Evolutionary conservation across 106 monocot genomes (phyloP), one percentile per base, ranked within the genome.

Genomic region (Acorus gramineus): DNA sequence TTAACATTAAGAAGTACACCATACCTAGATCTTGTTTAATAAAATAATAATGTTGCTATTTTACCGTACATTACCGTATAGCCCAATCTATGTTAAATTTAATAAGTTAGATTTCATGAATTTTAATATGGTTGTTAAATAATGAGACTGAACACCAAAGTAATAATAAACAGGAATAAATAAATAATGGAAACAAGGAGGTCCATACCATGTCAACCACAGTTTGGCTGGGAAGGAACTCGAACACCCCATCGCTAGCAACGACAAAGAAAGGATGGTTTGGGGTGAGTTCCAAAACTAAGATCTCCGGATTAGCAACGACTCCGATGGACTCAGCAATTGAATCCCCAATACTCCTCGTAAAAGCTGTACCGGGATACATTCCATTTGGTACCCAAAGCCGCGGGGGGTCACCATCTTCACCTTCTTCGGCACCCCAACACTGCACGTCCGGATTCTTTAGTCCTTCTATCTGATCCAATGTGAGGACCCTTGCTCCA

Each of bases 221-320:
- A 59, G 87, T 58, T 75, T 96, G 87, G 74, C 96, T 96, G 14
- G 96, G 83, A 8, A 96, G 80, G 72, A 96, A 96, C 71, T 96
- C 96, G 65, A 96, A 96, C 9, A 96, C 96, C 49, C 96, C 96
- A 82, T 96, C 96, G 68, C 96, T 96, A 55, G 96, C 96, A 66
- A 96, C 62, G 44, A 96, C 87, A 74, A 96, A 91, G 66, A 96
- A 96, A 8, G 78, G 82, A 67, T 96, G 82, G 60, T 83, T 69
- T 11, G 70, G 68, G 55, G 77, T 90, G 52, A 96, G 79, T 51
- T 96, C 83, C 56, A 96, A 46, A 64, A 81, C 77, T 64, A 83
- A 82, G 43, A 90, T 91, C 74, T 96, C 96, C 51, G 95, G 96
- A n/a, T 62, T 68, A 56, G 87, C 90, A 45, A 87, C 69, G 46